These are phyloP conservation scores for Colletotrichum destructivum DNA, from an alignment of 2,329 filamentous ascomycete species.

Conservation along the genomic window DNA sequence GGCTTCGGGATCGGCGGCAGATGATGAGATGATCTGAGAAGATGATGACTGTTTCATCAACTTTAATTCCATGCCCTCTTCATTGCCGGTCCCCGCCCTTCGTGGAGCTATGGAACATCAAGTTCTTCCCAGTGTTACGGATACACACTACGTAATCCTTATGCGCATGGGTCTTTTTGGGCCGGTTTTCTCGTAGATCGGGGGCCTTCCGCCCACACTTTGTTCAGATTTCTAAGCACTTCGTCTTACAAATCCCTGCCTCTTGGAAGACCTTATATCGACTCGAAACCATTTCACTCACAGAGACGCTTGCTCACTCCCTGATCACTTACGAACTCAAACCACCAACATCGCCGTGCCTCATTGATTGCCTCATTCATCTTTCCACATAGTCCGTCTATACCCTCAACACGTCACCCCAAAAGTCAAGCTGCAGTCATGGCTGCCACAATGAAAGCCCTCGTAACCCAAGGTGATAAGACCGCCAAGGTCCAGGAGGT, in stretches of 20 bases:
- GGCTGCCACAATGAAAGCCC: constrained; percentile 44
- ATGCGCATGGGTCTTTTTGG: background rate
- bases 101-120: background rate
- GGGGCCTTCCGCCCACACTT: background rate
- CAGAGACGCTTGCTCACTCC: no score
- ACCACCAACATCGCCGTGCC: background rate
- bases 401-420: no score
- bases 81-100: background rate
- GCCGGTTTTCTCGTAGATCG: background rate
- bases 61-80: background rate
- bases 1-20: background rate
- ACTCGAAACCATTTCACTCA: background rate
- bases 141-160: background rate
- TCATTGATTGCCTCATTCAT: no score
- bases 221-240: background rate
- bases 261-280: background rate
- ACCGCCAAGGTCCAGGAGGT: constrained; percentile 50
- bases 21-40: background rate
- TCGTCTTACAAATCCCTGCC: background rate
- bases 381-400: rapidly evolving
- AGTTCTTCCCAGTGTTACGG: no score
- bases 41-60: background rate
- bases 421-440: background rate
- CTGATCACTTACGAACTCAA: background rate
- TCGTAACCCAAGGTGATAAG: constrained; percentile 52